These are phyloP conservation scores for Blastomyces gilchristii DNA, from an alignment of 2,329 filamentous ascomycete genomes.

Conservation along the genomic window DNA sequence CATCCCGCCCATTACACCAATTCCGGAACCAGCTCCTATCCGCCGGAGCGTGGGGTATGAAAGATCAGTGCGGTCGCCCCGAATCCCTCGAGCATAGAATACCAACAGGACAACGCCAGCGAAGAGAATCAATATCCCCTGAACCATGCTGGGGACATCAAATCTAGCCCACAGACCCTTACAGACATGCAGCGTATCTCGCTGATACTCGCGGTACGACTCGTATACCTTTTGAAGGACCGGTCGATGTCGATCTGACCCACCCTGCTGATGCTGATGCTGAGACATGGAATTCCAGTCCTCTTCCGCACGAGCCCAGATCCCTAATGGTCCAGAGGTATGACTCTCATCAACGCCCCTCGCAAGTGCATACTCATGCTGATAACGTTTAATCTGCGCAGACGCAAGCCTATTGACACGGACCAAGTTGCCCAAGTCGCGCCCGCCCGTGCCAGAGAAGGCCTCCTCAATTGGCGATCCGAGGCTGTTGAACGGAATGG, in stretches of 20 bases:
- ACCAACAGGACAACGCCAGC: constrained; percentile 58
- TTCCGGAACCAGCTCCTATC: constrained; percentile 40
- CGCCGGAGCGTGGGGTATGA: constrained; percentile 44
- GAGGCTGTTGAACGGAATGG: constrained; percentile 92
- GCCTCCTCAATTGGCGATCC: constrained; percentile 89
- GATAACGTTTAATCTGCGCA: constrained; percentile 82
- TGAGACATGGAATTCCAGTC: constrained; percentile 41
- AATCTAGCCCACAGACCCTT: constrained; percentile 86
- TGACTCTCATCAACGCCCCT: constrained; percentile 56
- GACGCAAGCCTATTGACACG: constrained; percentile 65
- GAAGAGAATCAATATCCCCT: constrained; percentile 63
- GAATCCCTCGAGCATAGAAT: constrained; percentile 57
- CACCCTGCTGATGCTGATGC: constrained; percentile 25
- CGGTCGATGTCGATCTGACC: constrained; percentile 24
- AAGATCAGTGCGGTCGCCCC: constrained; percentile 44
- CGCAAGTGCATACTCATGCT: constrained; percentile 66
- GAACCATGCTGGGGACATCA: constrained; percentile 73
- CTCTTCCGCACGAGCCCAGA: constrained; percentile 53
- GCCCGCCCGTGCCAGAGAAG: constrained; percentile 57
- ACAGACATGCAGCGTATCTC: constrained; percentile 66
- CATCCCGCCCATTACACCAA: constrained; percentile 31
- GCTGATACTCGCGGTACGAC: constrained; percentile 64
- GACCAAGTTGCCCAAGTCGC: constrained; percentile 65
- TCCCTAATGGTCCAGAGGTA: constrained; percentile 44
- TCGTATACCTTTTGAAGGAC: constrained; percentile 38